Evolutionary conservation across 1,139 yeast species (phyloP).

Genomic region (Eremothecium sinecaudum): DNA sequence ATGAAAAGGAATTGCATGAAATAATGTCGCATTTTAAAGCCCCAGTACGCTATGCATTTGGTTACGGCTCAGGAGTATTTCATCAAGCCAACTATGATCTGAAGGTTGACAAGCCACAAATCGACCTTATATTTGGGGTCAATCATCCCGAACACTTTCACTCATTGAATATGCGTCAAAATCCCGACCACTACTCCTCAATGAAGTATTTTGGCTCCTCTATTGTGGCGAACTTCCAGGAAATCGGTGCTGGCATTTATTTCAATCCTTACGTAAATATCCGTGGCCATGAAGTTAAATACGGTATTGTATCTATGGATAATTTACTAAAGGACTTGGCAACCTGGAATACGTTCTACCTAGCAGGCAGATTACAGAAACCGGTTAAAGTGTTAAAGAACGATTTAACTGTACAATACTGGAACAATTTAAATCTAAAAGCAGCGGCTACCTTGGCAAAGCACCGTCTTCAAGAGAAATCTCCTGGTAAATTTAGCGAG

Average conservation of each 20-base stretch:
- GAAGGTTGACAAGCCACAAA: conserved; percentile 47
- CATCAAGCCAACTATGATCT: conserved; percentile 53
- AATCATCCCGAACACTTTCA: conserved; percentile 71
- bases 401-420: conserved; percentile 49
- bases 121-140: conserved; percentile 83
- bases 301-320: conserved; percentile 69
- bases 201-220: conserved; percentile 53
- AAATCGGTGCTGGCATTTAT: conserved; percentile 83
- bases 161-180: conserved; percentile 50
- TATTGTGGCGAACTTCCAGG: conserved; percentile 50
- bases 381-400: conserved; percentile 75
- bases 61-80: conserved; percentile 94
- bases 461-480: conserved; percentile 39
- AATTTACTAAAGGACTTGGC: conserved; percentile 56
- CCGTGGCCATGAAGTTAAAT: conserved; percentile 58
- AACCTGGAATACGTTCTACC: conserved; percentile 75
- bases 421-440: conserved; percentile 68
- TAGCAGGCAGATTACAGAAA: conserved; percentile 90
- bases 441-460: conserved; percentile 69
- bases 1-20: conserved; percentile 40
- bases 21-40: conserved; percentile 54
- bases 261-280: conserved; percentile 82
- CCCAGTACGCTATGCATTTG: conserved; percentile 69
- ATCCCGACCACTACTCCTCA: conserved; percentile 69
- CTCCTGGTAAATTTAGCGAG: conserved; percentile 43